phyloP scores from a whole-genome alignment of 202 grass and related monocot species.

The Panicum hallii region DNA sequence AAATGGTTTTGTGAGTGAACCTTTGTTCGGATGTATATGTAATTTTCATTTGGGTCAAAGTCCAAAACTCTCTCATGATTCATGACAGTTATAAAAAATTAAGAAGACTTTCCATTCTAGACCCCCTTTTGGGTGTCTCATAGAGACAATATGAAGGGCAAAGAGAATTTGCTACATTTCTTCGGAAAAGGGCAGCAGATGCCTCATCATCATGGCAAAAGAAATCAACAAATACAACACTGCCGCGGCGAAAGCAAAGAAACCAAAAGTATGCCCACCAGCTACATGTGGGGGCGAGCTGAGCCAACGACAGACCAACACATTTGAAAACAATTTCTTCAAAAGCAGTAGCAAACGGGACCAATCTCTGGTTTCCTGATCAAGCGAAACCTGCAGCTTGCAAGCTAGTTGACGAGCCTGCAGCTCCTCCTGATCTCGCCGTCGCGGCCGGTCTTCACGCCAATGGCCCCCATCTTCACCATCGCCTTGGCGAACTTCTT shows the following conservation, averaged over 20 bases:
- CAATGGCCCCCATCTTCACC: constrained; percentile 57
- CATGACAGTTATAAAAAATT: too few species aligned
- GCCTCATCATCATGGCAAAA: not conserved
- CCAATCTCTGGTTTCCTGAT: not conserved
- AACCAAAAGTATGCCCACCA: not conserved
- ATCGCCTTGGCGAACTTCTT: constrained; percentile 50
- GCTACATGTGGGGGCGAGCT: not conserved
- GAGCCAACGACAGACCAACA: not conserved
- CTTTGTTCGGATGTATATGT: too few species aligned
- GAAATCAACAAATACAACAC: not conserved
- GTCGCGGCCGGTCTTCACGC: not conserved
- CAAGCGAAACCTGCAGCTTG: not conserved
- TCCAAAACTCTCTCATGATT: not conserved
- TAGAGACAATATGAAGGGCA: not conserved
- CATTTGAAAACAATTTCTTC: not conserved
- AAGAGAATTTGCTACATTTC: not conserved
- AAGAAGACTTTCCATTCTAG: too few species aligned
- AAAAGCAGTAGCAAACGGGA: not conserved
- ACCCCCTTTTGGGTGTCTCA: not conserved
- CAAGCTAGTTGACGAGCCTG: constrained; percentile 50
- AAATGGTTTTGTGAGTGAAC: too few species aligned
- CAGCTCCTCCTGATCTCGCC: constrained; percentile 60
- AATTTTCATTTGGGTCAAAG: not conserved
- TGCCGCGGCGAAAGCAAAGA: not conserved
- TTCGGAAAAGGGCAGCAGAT: too few species aligned